Percentiles rank a stretch among this genome's conserved stretches.
These are phyloP conservation scores for Phytophthora niederhauseri DNA, from an alignment of 352 stramenopile genomes.

Conservation along the genomic window DNA sequence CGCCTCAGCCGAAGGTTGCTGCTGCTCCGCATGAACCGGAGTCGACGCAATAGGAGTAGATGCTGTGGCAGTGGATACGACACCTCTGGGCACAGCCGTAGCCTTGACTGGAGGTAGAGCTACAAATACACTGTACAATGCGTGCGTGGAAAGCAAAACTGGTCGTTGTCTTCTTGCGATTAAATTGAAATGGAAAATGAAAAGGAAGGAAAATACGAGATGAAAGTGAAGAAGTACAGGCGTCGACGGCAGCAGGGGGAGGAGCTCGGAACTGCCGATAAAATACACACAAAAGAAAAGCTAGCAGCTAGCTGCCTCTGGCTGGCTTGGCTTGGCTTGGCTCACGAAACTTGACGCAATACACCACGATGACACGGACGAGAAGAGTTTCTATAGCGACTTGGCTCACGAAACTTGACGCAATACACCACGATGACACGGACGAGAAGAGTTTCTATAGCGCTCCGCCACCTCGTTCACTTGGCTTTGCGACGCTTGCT, in stretches of 20 bases:
- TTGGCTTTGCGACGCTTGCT: conserved; percentile 22
- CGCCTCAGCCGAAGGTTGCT: conserved; percentile 7
- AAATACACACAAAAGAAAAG: conserved; percentile 47
- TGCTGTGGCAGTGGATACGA: no score
- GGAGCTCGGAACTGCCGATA: conserved; percentile 36
- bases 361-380: conserved; percentile 39
- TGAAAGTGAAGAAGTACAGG: conserved; percentile 41
- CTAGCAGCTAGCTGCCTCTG: conserved; percentile 43
- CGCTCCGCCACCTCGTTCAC: conserved; percentile 29
- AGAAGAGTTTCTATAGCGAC: conserved; percentile 38
- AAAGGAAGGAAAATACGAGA: conserved; percentile 3
- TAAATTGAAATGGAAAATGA: conserved; percentile 29
- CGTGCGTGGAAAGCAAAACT: conserved; percentile 32
- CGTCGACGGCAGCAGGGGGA: conserved; percentile 26
- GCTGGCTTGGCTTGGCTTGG: conserved; percentile 18
- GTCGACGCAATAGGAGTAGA: conserved; percentile 12
- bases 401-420: conserved; percentile 40
- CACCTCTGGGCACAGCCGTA: neutral
- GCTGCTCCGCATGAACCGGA: conserved; percentile 8
- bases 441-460: conserved; percentile 41
- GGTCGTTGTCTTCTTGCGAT: conserved; percentile 32
- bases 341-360: conserved; percentile 43
- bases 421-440: conserved; percentile 39
- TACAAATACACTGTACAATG: conserved; percentile 16
- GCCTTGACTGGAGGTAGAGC: conserved; percentile 2